Evolutionary conservation across 1,284 basidiomycete genomes (phyloP).

Genomic region (Mrakiaceae sp.): DNA sequence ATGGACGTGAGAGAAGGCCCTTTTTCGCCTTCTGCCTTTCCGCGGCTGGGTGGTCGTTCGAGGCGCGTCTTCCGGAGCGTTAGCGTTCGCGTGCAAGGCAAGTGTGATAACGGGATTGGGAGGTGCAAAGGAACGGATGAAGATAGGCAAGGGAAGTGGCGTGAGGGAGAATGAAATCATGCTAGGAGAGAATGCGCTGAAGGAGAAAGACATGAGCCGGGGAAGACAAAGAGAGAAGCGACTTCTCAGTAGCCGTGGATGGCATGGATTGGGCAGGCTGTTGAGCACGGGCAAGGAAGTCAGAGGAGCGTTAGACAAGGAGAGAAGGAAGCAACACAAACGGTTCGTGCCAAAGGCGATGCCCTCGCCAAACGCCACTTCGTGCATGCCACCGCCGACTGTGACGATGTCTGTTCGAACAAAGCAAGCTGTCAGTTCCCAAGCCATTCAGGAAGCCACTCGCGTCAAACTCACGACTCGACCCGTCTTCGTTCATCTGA

Average conservation of each 20-base stretch:
- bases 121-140: too few relatives aligned
- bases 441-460: neutral
- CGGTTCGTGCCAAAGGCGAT: constrained; percentile 15
- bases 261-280: constrained; percentile 9
- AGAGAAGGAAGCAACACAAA: neutral
- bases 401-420: constrained; percentile 8
- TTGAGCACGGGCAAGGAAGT: neutral
- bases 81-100: too few relatives aligned
- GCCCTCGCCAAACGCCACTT: constrained; percentile 15
- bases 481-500: constrained; percentile 2
- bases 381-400: constrained; percentile 3
- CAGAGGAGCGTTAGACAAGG: neutral
- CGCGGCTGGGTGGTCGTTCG: too few relatives aligned
- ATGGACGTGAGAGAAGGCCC: too few relatives aligned
- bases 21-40: too few relatives aligned
- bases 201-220: too few relatives aligned
- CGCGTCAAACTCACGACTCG: constrained; percentile 1
- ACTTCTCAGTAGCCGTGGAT: neutral
- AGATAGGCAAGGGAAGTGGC: too few relatives aligned
- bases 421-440: neutral
- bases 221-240: neutral
- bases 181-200: too few relatives aligned
- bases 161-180: too few relatives aligned
- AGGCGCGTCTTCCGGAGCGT: too few relatives aligned
- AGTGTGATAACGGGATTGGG: too few relatives aligned